Percentiles rank a stretch among this genome's conserved stretches.
Conservation (phyloP, 106 monocot species). For the Hemerocallis citrina region DNA sequence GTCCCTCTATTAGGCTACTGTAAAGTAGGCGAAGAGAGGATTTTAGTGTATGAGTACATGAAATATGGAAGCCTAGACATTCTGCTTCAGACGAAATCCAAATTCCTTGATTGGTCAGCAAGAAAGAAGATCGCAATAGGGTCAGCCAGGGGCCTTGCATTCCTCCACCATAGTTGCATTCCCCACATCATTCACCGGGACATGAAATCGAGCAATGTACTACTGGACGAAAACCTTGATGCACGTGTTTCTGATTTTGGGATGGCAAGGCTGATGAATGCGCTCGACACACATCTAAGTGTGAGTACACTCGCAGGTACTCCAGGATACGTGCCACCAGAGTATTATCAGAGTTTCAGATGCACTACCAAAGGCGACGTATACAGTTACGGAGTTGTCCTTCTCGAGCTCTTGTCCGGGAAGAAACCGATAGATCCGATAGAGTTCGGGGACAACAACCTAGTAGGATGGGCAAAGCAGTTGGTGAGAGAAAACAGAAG, state of each 20-base stretch:
- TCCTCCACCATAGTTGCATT: conserved; percentile 67
- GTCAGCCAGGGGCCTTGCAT: conserved; percentile 41
- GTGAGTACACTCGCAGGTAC: conserved; percentile 50
- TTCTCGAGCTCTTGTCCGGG: conserved; percentile 45
- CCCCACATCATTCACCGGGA: conserved; percentile 79
- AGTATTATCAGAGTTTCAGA: conserved; percentile 60
- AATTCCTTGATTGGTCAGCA: conserved; percentile 24
- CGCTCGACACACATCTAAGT: conserved; percentile 52
- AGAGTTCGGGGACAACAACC: conserved; percentile 46
- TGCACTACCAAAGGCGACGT: conserved; percentile 60
- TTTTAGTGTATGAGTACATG: conserved; percentile 70
- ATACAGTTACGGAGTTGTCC: conserved; percentile 50
- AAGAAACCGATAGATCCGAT: conserved; percentile 29
- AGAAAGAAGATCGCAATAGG: conserved; percentile 56
- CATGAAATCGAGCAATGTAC: conserved; percentile 76
- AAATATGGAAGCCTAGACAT: conserved; percentile 44
- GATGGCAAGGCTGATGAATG: conserved; percentile 51
- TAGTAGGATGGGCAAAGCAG: conserved; percentile 54
- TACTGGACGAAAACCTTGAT: conserved; percentile 32
- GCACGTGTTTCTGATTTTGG: conserved; percentile 54
- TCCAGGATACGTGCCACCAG: conserved; percentile 59
- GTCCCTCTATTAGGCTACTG: conserved; percentile 85
- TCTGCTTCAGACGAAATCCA: conserved; percentile 12
- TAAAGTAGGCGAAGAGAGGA: conserved; percentile 67
- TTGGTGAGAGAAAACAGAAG: conserved; percentile 30